Base-by-base conservation (phyloP, 306 rosid genomes). In the Prunus fruticosa region DNA sequence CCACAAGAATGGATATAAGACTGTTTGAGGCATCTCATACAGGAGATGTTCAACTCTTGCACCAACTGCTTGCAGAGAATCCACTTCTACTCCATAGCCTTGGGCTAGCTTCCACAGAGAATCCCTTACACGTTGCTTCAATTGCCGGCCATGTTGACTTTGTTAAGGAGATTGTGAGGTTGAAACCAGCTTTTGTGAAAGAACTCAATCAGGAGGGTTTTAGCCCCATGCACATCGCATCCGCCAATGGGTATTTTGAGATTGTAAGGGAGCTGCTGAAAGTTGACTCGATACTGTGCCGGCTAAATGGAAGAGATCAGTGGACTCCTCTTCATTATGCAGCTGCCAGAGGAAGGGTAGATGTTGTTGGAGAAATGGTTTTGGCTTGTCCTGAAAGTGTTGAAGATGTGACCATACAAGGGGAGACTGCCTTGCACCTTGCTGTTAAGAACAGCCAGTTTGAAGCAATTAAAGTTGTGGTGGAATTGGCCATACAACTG, bases 241-340 rank as follows among this genome's bases (percentile, higher is more conserved):
- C 83, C 2, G 86, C 83, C 52, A 78, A 78, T 43, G 83, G 83
- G 6, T 52, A 64, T n/a, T 12, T 78, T 73, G 83, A 78, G 80
- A 64, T 82, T 10, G 77, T 78, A 47, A 70, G 50, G 15, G 86
- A 78, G 78, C 49, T 78, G 50, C 38, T 78, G 80, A 78, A 1
- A 28, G 73, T 82, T 64, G 80, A 78, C 50, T 64, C 15, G 34
- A 45, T 34, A 41, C 77, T 82, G 2, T 82, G 83, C 58, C 69
- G 80, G 49, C 14, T 74, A 11, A 41, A 45, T 20, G 86, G 83
- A 64, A 82, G 73, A 47, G 69, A 74, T 23, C 30, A 45, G n/a
- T 73, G 77, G 82, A 82, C 80, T 65, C 80, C 83, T 46, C 83
- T 82, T 74, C 86, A 82, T 47, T 75, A 50, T 53, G 86, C 82